A percentile compares a stretch with the other conserved stretches of the same genome.
Evolutionary conservation across 2,329 filamentous ascomycete species (phyloP).

Genomic region (Tolypocladium tundrense): DNA sequence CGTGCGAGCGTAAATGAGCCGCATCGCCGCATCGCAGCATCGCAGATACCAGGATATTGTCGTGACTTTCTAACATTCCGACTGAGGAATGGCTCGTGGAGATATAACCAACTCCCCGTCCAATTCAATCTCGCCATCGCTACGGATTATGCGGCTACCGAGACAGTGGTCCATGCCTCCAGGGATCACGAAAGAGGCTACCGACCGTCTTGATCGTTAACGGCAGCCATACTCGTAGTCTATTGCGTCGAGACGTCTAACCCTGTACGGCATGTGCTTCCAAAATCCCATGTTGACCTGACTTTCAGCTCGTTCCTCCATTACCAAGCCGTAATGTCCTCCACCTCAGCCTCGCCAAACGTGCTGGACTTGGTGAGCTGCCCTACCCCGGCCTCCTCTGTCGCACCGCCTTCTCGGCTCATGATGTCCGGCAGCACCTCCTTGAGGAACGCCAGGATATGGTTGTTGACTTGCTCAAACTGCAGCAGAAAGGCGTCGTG

Average conservation of each 20-base stretch:
- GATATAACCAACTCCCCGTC: background rate
- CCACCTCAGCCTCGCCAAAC: constrained; percentile 91
- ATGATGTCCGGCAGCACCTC: constrained; percentile 85
- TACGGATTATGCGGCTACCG: background rate
- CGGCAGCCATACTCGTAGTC: background rate
- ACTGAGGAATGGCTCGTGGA: background rate
- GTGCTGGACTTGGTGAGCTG: constrained; percentile 75
- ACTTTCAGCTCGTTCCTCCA: background rate
- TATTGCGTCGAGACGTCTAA: background rate
- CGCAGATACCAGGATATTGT: background rate
- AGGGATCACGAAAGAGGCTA: background rate
- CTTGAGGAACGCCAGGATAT: constrained; percentile 74
- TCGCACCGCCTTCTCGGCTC: constrained; percentile 44
- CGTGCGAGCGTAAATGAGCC: background rate
- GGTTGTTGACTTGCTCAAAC: constrained; percentile 91
- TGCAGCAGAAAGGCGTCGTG: constrained; percentile 95
- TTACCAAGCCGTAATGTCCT: constrained; percentile 90
- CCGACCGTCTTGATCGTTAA: background rate
- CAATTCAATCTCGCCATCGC: background rate
- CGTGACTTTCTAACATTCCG: background rate
- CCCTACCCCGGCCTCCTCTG: constrained; percentile 42
- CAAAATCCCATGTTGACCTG: background rate
- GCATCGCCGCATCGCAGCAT: background rate
- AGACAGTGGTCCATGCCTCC: background rate
- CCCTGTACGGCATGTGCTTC: background rate